Conservation (phyloP, 306 rosid genomes). For the Crataegus laevigata region DNA sequence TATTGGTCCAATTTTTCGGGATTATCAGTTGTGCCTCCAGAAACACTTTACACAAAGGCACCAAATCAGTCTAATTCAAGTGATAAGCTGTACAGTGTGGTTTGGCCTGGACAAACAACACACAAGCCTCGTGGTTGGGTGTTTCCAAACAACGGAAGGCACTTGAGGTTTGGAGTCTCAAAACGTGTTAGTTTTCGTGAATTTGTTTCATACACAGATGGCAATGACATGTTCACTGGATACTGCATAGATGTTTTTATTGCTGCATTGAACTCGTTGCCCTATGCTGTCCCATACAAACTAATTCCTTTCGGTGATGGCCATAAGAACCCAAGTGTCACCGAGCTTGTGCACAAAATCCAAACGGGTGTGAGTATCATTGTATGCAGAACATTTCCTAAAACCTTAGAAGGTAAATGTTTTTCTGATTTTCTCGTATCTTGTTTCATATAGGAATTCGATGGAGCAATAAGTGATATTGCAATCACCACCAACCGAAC, state of each 20-base stretch:
- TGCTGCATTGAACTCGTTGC: slow-evolving; percentile 66
- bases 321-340: slow-evolving; percentile 40
- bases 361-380: slow-evolving; percentile 65
- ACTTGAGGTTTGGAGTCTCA: slow-evolving; percentile 73
- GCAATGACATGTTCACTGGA: slow-evolving; percentile 62
- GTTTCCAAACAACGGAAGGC: slow-evolving; percentile 80
- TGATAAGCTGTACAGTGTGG: slow-evolving; percentile 31
- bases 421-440: slow-evolving; percentile 15
- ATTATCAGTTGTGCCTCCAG: slow-evolving; percentile 54
- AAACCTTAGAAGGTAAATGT: slow-evolving; percentile 13
- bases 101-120: slow-evolving; percentile 81
- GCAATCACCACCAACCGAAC: slow-evolving; percentile 79
- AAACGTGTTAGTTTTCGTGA: slow-evolving; percentile 51
- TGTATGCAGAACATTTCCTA: neutral
- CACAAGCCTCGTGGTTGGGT: slow-evolving; percentile 93
- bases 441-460: slow-evolving; percentile 52
- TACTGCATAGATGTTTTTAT: slow-evolving; percentile 86
- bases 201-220: slow-evolving; percentile 39
- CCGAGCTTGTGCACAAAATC: slow-evolving; percentile 60
- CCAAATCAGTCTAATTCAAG: slow-evolving; percentile 37
- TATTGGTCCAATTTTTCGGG: slow-evolving; percentile 94
- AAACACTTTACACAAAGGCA: slow-evolving; percentile 46
- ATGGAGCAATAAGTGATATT: slow-evolving; percentile 86
- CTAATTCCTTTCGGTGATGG: slow-evolving; percentile 60
- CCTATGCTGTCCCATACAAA: slow-evolving; percentile 80